phyloP scores from a whole-genome alignment of 106 monocot species.

The Cymbidium sinense region DNA sequence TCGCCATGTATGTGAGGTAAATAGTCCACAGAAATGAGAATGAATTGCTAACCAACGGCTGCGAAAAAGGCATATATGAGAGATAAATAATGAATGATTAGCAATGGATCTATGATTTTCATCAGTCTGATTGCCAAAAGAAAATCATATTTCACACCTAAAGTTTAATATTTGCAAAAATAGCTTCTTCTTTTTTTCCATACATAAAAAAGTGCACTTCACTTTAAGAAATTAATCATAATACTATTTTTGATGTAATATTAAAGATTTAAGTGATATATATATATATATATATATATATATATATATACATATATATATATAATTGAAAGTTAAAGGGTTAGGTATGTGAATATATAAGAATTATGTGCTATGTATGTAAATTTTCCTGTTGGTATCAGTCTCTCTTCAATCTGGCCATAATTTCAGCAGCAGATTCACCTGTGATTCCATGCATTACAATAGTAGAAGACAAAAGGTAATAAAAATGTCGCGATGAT shows the following conservation, averaged over 20 bases:
- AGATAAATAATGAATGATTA: background rate
- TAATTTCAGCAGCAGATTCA: slow-evolving; percentile 63
- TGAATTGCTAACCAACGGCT: slow-evolving; percentile 91
- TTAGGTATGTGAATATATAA: too few relatives aligned
- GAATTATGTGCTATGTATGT: too few relatives aligned
- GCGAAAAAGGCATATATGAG: slow-evolving; percentile 6
- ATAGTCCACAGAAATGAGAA: slow-evolving; percentile 93
- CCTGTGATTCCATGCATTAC: slow-evolving; percentile 29
- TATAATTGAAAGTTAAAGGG: too few relatives aligned
- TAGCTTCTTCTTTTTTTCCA: too few relatives aligned
- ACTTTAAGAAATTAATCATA: too few relatives aligned
- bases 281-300: too few relatives aligned
- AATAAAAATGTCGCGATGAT: background rate
- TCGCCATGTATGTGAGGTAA: slow-evolving; percentile 92
- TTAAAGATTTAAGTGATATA: too few relatives aligned
- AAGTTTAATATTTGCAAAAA: too few relatives aligned
- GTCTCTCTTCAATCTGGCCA: slow-evolving; percentile 88
- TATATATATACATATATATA: too few relatives aligned
- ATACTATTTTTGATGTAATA: too few relatives aligned
- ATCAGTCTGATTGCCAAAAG: background rate
- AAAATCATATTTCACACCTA: background rate
- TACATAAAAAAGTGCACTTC: too few relatives aligned
- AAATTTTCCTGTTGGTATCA: slow-evolving; percentile 37
- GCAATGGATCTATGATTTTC: background rate
- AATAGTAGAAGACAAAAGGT: background rate